Evolutionary conservation across 805 yeast genomes (phyloP).

Genomic region (Schwanniomyces polymorphus): DNA sequence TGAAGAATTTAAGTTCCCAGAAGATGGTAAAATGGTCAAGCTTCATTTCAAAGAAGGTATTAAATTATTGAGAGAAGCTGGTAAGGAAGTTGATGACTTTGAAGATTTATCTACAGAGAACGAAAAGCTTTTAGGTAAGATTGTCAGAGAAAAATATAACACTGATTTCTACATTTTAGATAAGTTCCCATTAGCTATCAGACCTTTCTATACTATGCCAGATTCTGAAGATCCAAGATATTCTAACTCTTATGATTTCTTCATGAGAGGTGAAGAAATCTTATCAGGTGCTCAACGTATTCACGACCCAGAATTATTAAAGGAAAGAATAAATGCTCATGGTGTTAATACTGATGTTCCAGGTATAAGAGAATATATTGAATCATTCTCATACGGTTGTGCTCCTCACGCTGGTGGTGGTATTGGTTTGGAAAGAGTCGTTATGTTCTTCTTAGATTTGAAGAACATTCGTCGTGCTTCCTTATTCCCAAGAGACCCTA

Average conservation of each 20-base stretch:
- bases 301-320: constrained; percentile 85
- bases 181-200: constrained; percentile 93
- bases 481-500: constrained; percentile 98
- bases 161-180: constrained; percentile 98
- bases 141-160: constrained; percentile 90
- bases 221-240: constrained; percentile 88
- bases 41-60: constrained; percentile 91
- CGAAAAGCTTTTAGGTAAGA: constrained; percentile 88
- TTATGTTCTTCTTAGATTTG: constrained; percentile 96
- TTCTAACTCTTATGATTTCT: constrained; percentile 98
- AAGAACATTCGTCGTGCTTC: constrained; percentile 99
- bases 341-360: constrained; percentile 78
- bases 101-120: constrained; percentile 93
- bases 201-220: constrained; percentile 99
- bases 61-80: constrained; percentile 79
- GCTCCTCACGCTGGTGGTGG: constrained; percentile 99
- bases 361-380: constrained; percentile 88
- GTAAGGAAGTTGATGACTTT: constrained; percentile 80
- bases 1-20: constrained; percentile 94
- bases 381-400: constrained; percentile 92
- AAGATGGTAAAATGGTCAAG: constrained; percentile 90
- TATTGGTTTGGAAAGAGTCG: constrained; percentile 97
- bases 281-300: constrained; percentile 99
- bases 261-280: constrained; percentile 99
- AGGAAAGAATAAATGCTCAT: constrained; percentile 77